These are phyloP conservation scores for Hypomyces perniciosus DNA, from an alignment of 2,329 filamentous ascomycete species.

Conservation along the genomic window DNA sequence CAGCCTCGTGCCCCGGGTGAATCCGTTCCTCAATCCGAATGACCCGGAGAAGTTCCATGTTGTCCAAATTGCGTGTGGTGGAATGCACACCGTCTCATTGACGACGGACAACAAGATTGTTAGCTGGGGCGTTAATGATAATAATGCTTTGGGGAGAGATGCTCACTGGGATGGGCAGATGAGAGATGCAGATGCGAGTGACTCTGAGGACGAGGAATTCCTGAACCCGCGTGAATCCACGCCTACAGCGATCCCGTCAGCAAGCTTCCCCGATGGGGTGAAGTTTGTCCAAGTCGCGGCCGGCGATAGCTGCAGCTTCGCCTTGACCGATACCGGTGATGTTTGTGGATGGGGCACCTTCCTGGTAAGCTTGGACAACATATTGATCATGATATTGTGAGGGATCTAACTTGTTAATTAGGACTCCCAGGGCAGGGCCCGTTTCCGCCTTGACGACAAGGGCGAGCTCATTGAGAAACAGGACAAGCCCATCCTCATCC, in stretches of 20 bases:
- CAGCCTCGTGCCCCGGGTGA: constrained; percentile 30
- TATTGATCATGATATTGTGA: too few relatives aligned
- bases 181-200: neutral
- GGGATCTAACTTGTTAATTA: constrained; percentile 3
- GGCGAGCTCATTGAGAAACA: constrained; percentile 40
- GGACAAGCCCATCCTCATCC: constrained; percentile 40
- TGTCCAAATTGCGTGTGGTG: constrained; percentile 55
- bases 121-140: too few relatives aligned
- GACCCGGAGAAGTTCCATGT: constrained; percentile 39
- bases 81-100: constrained; percentile 49
- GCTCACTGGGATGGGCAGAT: constrained; percentile 39
- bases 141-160: too few relatives aligned
- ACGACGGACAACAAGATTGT: too few relatives aligned
- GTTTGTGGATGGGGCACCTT: constrained; percentile 78
- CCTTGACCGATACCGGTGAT: constrained; percentile 59
- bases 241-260: constrained; percentile 45
- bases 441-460: constrained; percentile 39
- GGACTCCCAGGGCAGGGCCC: constrained; percentile 35
- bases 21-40: constrained; percentile 47
- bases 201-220: constrained; percentile 36
- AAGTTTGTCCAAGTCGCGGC: constrained; percentile 56
- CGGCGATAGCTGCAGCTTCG: constrained; percentile 63
- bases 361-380: constrained; percentile 40
- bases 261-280: constrained; percentile 44
- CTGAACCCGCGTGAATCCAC: constrained; percentile 55